Evolutionary conservation across 2,329 filamentous ascomycete genomes (phyloP).

Genomic region (Ascochyta pisi): DNA sequence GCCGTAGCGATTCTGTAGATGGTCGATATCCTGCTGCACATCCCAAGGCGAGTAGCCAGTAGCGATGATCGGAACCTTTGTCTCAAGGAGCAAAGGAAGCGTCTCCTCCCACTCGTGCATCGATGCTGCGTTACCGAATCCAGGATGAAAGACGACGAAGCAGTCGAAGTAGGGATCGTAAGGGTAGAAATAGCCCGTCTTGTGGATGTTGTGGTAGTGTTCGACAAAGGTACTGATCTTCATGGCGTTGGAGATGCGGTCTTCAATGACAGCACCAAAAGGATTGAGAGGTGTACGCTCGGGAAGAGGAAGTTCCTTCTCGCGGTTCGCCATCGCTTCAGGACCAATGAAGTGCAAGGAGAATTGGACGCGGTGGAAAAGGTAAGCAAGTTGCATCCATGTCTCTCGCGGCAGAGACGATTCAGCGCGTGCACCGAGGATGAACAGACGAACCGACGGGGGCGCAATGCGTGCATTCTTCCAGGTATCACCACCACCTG

Average conservation of each 20-base stretch:
- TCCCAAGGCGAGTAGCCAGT: slow-evolving; percentile 97
- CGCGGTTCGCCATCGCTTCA: slow-evolving; percentile 93
- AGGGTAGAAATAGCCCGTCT: slow-evolving; percentile 87
- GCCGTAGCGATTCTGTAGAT: slow-evolving; percentile 82
- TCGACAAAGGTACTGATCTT: slow-evolving; percentile 98
- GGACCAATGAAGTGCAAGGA: slow-evolving; percentile 95
- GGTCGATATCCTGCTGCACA: slow-evolving; percentile 90
- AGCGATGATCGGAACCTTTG: slow-evolving; percentile 91
- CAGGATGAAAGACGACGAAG: slow-evolving; percentile 96
- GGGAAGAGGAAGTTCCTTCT: slow-evolving; percentile 90
- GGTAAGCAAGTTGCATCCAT: slow-evolving; percentile 91
- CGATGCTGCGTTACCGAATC: slow-evolving; percentile 90
- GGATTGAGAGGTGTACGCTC: slow-evolving; percentile 85
- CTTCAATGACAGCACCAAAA: slow-evolving; percentile 92
- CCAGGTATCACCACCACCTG: slow-evolving; percentile 75
- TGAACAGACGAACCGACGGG: slow-evolving; percentile 88
- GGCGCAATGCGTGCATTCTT: slow-evolving; percentile 83
- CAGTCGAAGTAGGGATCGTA: slow-evolving; percentile 99
- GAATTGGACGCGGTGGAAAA: slow-evolving; percentile 91
- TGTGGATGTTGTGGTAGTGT: slow-evolving; percentile 96
- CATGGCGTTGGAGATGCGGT: slow-evolving; percentile 83
- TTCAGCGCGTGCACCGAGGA: slow-evolving; percentile 94
- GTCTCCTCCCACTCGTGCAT: slow-evolving; percentile 95
- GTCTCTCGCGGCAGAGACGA: slow-evolving; percentile 92
- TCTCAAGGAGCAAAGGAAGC: slow-evolving; percentile 86